phyloP scores from a whole-genome alignment of 2,329 filamentous ascomycete genomes.

The Cyphellophora attinorum region DNA sequence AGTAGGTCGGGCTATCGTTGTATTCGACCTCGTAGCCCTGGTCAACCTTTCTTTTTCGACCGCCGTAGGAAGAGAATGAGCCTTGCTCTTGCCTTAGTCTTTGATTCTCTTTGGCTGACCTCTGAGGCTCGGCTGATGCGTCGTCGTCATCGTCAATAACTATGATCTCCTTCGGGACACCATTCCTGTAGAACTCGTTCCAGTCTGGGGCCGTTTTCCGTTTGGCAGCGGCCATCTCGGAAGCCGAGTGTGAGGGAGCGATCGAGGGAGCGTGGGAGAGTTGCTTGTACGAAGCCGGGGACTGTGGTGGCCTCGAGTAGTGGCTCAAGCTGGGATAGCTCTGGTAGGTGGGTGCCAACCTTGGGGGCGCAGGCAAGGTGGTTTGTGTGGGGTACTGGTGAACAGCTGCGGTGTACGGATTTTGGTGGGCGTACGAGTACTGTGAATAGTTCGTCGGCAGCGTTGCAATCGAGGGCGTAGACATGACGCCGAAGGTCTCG shows the following conservation, averaged over 20 bases:
- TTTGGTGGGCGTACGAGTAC: conserved; percentile 52
- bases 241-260: conserved; percentile 27
- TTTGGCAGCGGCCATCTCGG: conserved; percentile 29
- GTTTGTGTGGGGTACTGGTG: conserved; percentile 40
- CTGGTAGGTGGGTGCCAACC: conserved; percentile 32
- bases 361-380: conserved; percentile 28
- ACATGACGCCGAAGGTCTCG: too few species aligned
- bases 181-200: conserved; percentile 73
- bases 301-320: conserved; percentile 14
- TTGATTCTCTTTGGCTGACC: conserved; percentile 3
- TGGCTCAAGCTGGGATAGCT: conserved; percentile 29
- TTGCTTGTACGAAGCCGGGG: conserved; percentile 22
- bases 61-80: conserved; percentile 21
- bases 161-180: conserved; percentile 74
- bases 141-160: conserved; percentile 68
- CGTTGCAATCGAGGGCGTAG: conserved; percentile 70
- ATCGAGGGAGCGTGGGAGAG: conserved; percentile 28
- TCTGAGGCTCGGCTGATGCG: conserved; percentile 22
- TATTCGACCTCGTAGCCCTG: conserved; percentile 61
- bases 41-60: conserved; percentile 63
- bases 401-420: conserved; percentile 44
- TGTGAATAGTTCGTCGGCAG: conserved; percentile 60
- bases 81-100: conserved; percentile 8
- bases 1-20: conserved; percentile 61
- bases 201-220: conserved; percentile 59